Evolutionary conservation across 768 basidiomycete species (phyloP).

Genomic region (Leccinellum albellum): DNA sequence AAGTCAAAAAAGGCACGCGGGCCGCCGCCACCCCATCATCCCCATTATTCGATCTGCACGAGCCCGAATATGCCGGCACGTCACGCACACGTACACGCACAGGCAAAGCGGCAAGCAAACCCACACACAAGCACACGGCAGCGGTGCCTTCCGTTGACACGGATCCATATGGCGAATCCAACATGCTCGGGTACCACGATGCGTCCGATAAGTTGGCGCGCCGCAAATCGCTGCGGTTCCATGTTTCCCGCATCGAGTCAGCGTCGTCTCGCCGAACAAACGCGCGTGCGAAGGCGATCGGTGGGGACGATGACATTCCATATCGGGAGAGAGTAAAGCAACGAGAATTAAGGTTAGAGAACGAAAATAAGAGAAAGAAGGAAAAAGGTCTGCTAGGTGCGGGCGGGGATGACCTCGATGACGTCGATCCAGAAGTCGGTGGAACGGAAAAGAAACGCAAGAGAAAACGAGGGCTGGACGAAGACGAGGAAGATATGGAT

Average conservation of each 20-base stretch:
- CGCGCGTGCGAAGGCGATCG: slow-evolving; percentile 64
- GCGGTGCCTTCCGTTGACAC: slow-evolving; percentile 2
- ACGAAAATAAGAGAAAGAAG: slow-evolving; percentile 38
- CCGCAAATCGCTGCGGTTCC: slow-evolving; percentile 84
- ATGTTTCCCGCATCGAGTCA: slow-evolving; percentile 87
- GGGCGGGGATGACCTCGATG: slow-evolving; percentile 68
- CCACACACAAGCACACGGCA: neutral
- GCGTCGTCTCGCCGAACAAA: slow-evolving; percentile 70
- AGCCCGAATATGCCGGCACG: slow-evolving; percentile 53
- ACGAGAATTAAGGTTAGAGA: slow-evolving; percentile 51
- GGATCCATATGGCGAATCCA: slow-evolving; percentile 68
- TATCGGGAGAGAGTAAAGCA: slow-evolving; percentile 73
- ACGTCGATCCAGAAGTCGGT: slow-evolving; percentile 42
- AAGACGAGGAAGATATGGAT: slow-evolving; percentile 41
- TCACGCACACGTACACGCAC: slow-evolving; percentile 9
- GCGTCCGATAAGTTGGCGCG: slow-evolving; percentile 79
- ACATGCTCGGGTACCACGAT: slow-evolving; percentile 64
- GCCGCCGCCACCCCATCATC: slow-evolving; percentile 28
- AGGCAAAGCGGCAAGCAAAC: slow-evolving; percentile 17
- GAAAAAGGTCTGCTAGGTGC: slow-evolving; percentile 35
- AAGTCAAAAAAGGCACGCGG: slow-evolving; percentile 26
- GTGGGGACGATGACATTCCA: slow-evolving; percentile 95
- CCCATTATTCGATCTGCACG: slow-evolving; percentile 63
- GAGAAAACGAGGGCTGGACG: slow-evolving; percentile 37
- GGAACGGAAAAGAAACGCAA: slow-evolving; percentile 35